These are phyloP conservation scores for Fusarium sp. DNA, from an alignment of 2,329 filamentous ascomycete genomes.

Conservation along the genomic window DNA sequence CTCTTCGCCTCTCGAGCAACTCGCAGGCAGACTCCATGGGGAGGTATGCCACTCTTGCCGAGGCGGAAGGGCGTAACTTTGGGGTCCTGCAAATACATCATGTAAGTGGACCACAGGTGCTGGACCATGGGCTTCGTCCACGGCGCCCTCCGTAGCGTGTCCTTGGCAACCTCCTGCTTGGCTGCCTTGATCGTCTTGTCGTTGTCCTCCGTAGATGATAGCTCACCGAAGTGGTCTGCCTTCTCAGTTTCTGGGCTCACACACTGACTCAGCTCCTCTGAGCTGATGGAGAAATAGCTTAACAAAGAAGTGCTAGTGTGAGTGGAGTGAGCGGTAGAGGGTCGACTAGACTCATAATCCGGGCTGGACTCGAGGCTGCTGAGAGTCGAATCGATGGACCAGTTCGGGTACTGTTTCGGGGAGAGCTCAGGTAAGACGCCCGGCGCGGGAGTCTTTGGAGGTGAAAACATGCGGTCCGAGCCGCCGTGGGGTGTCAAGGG, in stretches of 20 bases:
- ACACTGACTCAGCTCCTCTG: constrained; percentile 69
- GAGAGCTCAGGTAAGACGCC: constrained; percentile 61
- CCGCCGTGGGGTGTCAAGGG: constrained; percentile 50
- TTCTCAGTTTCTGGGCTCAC: constrained; percentile 64
- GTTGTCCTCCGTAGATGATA: constrained; percentile 50
- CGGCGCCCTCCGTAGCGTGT: constrained; percentile 65
- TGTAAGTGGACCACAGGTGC: constrained; percentile 77
- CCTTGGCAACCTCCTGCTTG: constrained; percentile 32
- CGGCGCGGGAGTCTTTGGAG: constrained; percentile 73
- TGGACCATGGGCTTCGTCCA: constrained; percentile 78
- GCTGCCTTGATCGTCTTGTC: constrained; percentile 52
- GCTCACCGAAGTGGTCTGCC: constrained; percentile 42
- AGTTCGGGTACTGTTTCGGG: constrained; percentile 69
- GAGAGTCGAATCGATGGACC: constrained; percentile 71
- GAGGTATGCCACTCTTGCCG: constrained; percentile 75
- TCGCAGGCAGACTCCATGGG: constrained; percentile 75
- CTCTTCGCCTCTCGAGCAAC: constrained; percentile 77
- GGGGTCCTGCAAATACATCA: constrained; percentile 76
- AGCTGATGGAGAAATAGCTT: constrained; percentile 69
- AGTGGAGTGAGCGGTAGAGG: constrained; percentile 73
- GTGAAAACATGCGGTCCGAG: constrained; percentile 63
- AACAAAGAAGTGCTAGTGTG: constrained; percentile 72
- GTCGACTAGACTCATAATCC: constrained; percentile 72
- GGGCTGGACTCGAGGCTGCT: constrained; percentile 73
- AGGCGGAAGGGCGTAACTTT: constrained; percentile 77